Percentiles rank a stretch among this genome's conserved stretches.
Conservation (phyloP, 2,329 filamentous ascomycete species). For the Cercospora citrullina region DNA sequence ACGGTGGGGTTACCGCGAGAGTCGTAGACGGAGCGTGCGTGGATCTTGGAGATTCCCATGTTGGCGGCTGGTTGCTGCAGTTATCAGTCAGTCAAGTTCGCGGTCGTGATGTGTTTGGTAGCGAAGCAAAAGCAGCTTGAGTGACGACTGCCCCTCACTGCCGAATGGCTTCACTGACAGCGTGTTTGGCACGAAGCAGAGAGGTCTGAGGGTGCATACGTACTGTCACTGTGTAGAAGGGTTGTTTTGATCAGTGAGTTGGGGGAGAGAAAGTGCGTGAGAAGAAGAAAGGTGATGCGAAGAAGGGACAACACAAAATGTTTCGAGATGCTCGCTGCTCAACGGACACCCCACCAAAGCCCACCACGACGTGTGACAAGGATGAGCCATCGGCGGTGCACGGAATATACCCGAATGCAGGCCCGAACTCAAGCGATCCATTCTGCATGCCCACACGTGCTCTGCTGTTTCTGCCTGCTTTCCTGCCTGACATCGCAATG, state of each 20-base stretch:
- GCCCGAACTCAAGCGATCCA: conserved; percentile 1
- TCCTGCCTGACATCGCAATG: neutral
- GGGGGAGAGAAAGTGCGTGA: neutral
- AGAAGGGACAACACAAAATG: conserved; percentile 2
- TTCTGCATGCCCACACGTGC: conserved; percentile 4
- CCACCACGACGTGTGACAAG: conserved; percentile 2
- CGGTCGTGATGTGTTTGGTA: neutral
- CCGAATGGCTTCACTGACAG: neutral
- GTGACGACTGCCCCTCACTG: neutral
- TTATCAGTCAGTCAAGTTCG: neutral
- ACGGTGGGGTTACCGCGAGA: conserved; percentile 98
- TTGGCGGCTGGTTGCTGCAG: conserved; percentile 42
- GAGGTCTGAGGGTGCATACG: neutral
- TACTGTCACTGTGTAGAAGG: neutral
- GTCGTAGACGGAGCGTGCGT: conserved; percentile 84
- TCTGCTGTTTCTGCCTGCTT: neutral
- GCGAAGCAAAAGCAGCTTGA: neutral
- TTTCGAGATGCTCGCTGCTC: conserved; percentile 9
- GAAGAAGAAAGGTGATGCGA: conserved; percentile 1
- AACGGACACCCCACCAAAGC: conserved; percentile 3
- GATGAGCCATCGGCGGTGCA: conserved; percentile 8
- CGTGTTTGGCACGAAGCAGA: neutral
- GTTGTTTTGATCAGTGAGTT: neutral
- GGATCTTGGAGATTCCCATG: conserved; percentile 69
- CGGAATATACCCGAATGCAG: neutral